Evolutionary conservation across 331 rosid species (phyloP).

Genomic region (Cucumis variabilis): DNA sequence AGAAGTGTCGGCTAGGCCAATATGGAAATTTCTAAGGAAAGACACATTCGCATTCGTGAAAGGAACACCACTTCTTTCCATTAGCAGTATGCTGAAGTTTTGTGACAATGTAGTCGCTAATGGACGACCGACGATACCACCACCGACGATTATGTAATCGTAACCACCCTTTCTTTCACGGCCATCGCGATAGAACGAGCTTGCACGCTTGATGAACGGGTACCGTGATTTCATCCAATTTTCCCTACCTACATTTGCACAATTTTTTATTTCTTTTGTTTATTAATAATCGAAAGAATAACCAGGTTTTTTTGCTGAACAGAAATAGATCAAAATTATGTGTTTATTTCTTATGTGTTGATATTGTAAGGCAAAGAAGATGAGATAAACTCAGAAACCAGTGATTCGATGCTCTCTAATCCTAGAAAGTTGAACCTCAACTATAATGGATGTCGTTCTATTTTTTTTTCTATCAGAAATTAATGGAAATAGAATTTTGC

Average conservation of each 20-base stretch:
- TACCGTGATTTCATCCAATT: slow-evolving; percentile 39
- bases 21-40: slow-evolving; percentile 78
- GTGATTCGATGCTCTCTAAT: not conserved
- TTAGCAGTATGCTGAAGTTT: slow-evolving; percentile 73
- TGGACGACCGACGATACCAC: slow-evolving; percentile 97
- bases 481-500: not conserved
- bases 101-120: slow-evolving; percentile 85
- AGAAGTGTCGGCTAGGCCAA: slow-evolving; percentile 77
- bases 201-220: slow-evolving; percentile 78
- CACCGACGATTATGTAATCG: slow-evolving; percentile 93
- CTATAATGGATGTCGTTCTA: not conserved
- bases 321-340: not conserved
- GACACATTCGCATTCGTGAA: slow-evolving; percentile 85
- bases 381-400: not conserved
- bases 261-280: not conserved
- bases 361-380: not conserved
- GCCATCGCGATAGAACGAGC: slow-evolving; percentile 62
- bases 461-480: not conserved
- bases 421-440: not conserved
- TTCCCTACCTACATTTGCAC: slow-evolving; percentile 55
- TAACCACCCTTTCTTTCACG: slow-evolving; percentile 46
- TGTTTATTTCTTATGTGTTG: not conserved
- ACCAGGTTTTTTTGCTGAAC: not conserved
- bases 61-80: slow-evolving; percentile 97
- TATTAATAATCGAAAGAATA: not conserved